phyloP scores from a whole-genome alignment of 2,329 filamentous ascomycete species.

The Penicillium sp. region DNA sequence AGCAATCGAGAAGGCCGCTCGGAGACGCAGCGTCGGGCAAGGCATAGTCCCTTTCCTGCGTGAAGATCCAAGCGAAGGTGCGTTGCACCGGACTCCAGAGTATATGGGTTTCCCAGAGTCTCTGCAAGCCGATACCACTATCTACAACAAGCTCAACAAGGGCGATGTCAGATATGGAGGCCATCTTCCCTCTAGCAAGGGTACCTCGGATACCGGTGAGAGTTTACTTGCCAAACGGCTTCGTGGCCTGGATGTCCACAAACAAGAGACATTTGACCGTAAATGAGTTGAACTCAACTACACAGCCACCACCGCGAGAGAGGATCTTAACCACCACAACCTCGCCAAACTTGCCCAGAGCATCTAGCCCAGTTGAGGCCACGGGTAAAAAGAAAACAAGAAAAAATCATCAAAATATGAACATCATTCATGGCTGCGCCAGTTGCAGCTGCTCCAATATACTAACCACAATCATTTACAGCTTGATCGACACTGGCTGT shows the following conservation, averaged over 20 bases:
- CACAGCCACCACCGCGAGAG: background rate
- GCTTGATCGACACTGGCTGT: background rate
- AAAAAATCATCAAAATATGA: background rate
- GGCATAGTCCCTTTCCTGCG: slow-evolving; percentile 13
- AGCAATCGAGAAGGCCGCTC: slow-evolving; percentile 60
- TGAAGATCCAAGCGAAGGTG: slow-evolving; percentile 7
- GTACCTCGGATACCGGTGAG: slow-evolving; percentile 54
- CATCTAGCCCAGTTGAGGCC: background rate
- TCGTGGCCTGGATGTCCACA: slow-evolving; percentile 58
- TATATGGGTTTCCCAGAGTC: slow-evolving; percentile 10
- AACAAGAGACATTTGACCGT: slow-evolving; percentile 16
- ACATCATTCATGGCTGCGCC: background rate
- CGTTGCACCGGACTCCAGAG: slow-evolving; percentile 12
- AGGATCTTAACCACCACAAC: background rate
- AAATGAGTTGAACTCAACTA: slow-evolving; percentile 7
- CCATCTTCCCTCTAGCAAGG: slow-evolving; percentile 45
- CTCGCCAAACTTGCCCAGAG: background rate
- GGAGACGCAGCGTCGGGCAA: slow-evolving; percentile 58
- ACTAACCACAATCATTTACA: background rate
- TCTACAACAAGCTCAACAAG: slow-evolving; percentile 68
- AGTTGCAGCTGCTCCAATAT: background rate
- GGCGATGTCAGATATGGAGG: slow-evolving; percentile 65
- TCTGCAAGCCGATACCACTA: slow-evolving; percentile 32
- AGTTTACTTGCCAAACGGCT: slow-evolving; percentile 70
- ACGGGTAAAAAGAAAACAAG: background rate